These are phyloP conservation scores for Phaeodactylum tricornutum DNA, from an alignment of 108 stramenopile species.

Conservation along the genomic window DNA sequence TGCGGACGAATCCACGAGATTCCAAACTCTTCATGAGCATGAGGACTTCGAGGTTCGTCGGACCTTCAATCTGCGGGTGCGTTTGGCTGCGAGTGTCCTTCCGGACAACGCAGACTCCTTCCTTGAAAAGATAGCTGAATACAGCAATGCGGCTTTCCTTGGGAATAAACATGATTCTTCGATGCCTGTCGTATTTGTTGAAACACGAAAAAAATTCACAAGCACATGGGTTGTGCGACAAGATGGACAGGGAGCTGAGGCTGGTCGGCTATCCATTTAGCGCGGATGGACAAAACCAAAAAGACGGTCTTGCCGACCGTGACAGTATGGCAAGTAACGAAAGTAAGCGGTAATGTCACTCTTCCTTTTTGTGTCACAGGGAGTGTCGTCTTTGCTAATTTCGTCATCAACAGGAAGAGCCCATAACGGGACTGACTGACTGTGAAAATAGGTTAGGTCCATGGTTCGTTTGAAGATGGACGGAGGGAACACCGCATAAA, in stretches of 20 bases:
- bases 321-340: too few species aligned
- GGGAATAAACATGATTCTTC: conserved; percentile 83
- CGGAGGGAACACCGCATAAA: too few species aligned
- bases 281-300: too few species aligned
- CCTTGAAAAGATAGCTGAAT: conserved; percentile 97
- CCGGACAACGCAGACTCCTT: conserved; percentile 94
- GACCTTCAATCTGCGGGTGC: conserved; percentile 87
- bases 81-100: conserved; percentile 89
- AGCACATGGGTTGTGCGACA: neutral
- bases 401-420: too few species aligned
- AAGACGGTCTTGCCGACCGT: too few species aligned
- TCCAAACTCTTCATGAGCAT: conserved; percentile 91
- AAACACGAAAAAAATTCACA: conserved; percentile 35
- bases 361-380: too few species aligned
- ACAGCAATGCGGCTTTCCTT: conserved; percentile 97
- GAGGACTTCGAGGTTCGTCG: conserved; percentile 89
- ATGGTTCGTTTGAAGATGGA: too few species aligned
- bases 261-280: too few species aligned
- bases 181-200: conserved; percentile 42
- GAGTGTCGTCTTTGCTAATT: too few species aligned
- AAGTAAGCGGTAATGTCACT: too few species aligned
- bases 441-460: too few species aligned
- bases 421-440: too few species aligned
- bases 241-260: neutral
- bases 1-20: conserved; percentile 73